Conservation (phyloP, 306 rosid species). For the Quercus berberidifolia region DNA sequence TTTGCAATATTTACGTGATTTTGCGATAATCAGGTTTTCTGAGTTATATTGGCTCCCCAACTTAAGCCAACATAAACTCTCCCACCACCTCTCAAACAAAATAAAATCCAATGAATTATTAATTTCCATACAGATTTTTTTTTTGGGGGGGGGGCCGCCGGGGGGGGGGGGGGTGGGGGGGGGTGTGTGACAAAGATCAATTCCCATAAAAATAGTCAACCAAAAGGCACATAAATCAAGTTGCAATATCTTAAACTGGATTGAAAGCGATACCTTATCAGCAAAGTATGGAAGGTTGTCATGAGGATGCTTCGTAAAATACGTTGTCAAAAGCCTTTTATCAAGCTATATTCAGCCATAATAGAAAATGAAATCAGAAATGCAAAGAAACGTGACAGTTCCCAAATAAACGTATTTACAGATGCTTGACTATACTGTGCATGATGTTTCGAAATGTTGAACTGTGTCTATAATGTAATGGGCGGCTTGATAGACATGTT, state of each 20-base stretch:
- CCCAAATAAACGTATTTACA: neutral
- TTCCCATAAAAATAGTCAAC: neutral
- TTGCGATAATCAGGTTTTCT: too few relatives aligned
- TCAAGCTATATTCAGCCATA: conserved; percentile 68
- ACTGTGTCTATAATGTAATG: neutral
- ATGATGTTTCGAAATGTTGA: neutral
- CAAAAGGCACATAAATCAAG: neutral
- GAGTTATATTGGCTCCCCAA: too few relatives aligned
- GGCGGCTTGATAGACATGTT: neutral
- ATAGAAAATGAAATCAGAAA: conserved; percentile 11
- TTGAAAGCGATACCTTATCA: conserved; percentile 64
- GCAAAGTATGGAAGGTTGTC: conserved; percentile 74
- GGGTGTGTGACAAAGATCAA: too few relatives aligned
- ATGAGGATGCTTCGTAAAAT: conserved; percentile 57
- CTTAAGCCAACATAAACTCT: too few relatives aligned
- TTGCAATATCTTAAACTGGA: neutral
- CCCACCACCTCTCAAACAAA: too few relatives aligned
- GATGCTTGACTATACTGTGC: neutral
- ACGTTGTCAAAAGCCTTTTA: conserved; percentile 69
- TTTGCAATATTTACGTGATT: too few relatives aligned
- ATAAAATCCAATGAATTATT: too few relatives aligned
- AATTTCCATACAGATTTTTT: too few relatives aligned
- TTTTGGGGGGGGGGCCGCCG: too few relatives aligned
- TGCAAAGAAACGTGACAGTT: conserved; percentile 28
- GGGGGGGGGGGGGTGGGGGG: too few relatives aligned